phyloP scores from a whole-genome alignment of 1,139 yeast genomes.

The Hyphopichia fennica region DNA sequence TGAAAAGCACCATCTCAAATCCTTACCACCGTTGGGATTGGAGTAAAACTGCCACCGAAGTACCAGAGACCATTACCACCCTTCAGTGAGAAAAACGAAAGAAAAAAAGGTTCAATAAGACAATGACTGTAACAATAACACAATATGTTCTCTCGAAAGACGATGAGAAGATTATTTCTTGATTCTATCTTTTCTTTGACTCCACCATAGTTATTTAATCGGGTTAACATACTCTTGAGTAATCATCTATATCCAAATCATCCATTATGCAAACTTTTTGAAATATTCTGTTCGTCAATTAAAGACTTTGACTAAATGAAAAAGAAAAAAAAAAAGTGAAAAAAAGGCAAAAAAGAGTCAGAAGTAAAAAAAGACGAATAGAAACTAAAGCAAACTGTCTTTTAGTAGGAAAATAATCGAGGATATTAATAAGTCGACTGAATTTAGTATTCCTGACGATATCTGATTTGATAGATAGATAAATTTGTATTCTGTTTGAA shows the following conservation, averaged over 20 bases:
- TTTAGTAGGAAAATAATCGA: background rate
- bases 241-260: slow-evolving; percentile 57
- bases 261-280: slow-evolving; percentile 30
- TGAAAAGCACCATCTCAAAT: background rate
- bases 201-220: background rate
- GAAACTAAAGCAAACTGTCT: background rate
- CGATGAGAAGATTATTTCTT: too few relatives aligned
- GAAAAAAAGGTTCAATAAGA: too few relatives aligned
- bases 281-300: background rate
- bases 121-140: too few relatives aligned
- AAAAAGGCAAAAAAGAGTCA: background rate
- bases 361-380: background rate
- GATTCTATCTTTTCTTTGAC: background rate
- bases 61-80: background rate
- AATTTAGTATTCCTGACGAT: background rate
- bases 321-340: background rate
- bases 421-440: background rate
- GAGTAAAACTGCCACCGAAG: background rate
- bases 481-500: background rate
- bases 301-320: background rate
- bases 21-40: background rate
- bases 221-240: slow-evolving; percentile 47
- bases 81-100: background rate
- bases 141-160: too few relatives aligned
- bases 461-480: background rate